These are phyloP conservation scores for Oryza longistaminata DNA, from an alignment of 176 grass and related monocot genomes.

Conservation along the genomic window DNA sequence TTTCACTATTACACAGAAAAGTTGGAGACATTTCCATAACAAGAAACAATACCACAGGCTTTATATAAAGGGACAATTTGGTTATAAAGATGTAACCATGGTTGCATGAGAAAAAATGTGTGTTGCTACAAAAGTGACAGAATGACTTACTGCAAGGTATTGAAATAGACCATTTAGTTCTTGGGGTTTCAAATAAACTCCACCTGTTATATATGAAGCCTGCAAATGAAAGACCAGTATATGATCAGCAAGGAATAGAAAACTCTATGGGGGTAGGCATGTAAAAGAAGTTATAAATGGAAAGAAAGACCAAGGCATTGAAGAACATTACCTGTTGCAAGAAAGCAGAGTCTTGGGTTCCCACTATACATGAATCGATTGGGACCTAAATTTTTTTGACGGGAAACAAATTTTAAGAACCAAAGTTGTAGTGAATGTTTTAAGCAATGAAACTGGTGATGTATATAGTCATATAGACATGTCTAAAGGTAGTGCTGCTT, in stretches of 20 bases:
- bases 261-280: neutral
- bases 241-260: conserved; percentile 26
- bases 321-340: conserved; percentile 72
- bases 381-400: conserved; percentile 57
- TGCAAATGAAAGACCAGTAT: conserved; percentile 41
- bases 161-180: conserved; percentile 82
- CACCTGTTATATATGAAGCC: conserved; percentile 93
- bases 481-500: neutral
- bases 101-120: neutral
- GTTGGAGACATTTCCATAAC: neutral
- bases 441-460: conserved; percentile 4
- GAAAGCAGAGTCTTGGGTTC: conserved; percentile 90
- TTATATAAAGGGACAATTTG: too few relatives aligned
- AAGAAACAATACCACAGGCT: neutral
- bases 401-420: conserved; percentile 1
- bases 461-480: neutral
- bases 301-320: neutral
- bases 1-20: conserved; percentile 5
- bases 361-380: conserved; percentile 94
- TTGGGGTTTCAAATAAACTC: conserved; percentile 97
- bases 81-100: neutral
- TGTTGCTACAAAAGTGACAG: neutral
- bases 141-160: conserved; percentile 76
- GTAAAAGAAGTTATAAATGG: neutral
- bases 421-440: neutral